Evolutionary conservation across 495 filamentous ascomycete species (phyloP), one percentile per base, ranked within the genome.

Genomic region (Penicillium cinerascens): DNA sequence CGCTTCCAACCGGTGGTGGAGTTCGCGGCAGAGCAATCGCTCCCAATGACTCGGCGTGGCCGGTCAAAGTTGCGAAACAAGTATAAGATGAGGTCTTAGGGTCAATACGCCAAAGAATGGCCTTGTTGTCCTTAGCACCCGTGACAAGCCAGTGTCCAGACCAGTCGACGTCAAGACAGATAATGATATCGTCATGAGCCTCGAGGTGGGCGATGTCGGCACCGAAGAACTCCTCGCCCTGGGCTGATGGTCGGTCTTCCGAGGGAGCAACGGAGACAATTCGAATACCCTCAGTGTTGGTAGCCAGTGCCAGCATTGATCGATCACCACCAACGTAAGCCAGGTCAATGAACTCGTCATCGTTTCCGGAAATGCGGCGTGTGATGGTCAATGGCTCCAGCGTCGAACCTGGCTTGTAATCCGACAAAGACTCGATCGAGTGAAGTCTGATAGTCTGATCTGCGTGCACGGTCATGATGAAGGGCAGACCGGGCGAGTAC

Each of bases 101-200:
- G 69, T 98, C 93, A 41, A 97, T 76, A 26, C 86, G 78, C 95
- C 93, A 99, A 20, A 99, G 73, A 47, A 89, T 85, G 17, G 92
- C 92, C 2, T 88, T 89, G 60, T 97, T 97, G 67, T 99, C 93
- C 74, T 97, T 99, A 6, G 91, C 88, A 37, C 92, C 93, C 25
- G 91, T 96, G 25, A 88, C 95, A 44, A 99, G 81, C 93, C 93
- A 99, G 65, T 90, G 83, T 8, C 95, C 93, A 5, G 93, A 96
- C 89, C 89, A 95, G 69, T 97, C 93, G 17, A 87, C 84, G 70
- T 95, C 91, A 26, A 99, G 73, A 49, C 89, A 93, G 70, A 99
- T 95, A 47, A 97, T 87, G 38, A 97, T 96, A 55, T 97, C 93
- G 45, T 89, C 84, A 55, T 99, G 93, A 25, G 91, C 93, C 57